Evolutionary conservation across 371 early-diverging fungal genomes (phyloP), one percentile per base, ranked within the genome.

Genomic region (Haplosporangium sp.): DNA sequence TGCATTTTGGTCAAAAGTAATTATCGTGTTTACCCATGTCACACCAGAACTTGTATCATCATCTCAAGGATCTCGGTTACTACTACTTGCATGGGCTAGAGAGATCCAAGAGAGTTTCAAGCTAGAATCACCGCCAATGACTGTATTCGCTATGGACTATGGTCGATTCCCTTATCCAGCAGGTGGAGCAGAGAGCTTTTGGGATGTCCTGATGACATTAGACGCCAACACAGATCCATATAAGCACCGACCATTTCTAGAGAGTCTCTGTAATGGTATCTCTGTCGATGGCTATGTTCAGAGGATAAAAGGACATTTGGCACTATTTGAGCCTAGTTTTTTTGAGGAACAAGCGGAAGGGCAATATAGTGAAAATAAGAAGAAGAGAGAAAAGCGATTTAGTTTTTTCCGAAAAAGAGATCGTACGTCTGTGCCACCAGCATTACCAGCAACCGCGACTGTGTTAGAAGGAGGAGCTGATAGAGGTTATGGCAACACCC

Each of bases 291-390:
- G 69, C 4, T 81, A 81, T 68, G 75, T 81, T 20, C 69, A 68
- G 59, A 17, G 81, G 63, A 72, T 81, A 65, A 81, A 74, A 63
- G 81, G 81, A 19, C 63, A 81, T 59, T n/a, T 81, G 50, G 81
- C 81, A 0, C 35, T 71, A 52, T 81, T 71, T 60, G 81, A 81
- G 60, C 81, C 81, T 11, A 66, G 63, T 39, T 81, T 74, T 42
- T 81, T 81, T 65, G 81, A 74, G 34, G 72, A 81, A 10, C 81
- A 81, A 42, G 81, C 81, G 10, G 81, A 81, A 52, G 75, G 72
- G 0, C 75, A 81, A 55, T 81, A 68, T 63, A 63, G 58, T 39
- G 75, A 81, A 59, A 74, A 74, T 13, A 81, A 81, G 63, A 67
- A 61, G 61, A 81, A 61, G 61, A 79, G 67, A 53, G 74, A 71